Evolutionary conservation across 768 basidiomycete genomes (phyloP).

Genomic region (Sporobolomyces roseus): DNA sequence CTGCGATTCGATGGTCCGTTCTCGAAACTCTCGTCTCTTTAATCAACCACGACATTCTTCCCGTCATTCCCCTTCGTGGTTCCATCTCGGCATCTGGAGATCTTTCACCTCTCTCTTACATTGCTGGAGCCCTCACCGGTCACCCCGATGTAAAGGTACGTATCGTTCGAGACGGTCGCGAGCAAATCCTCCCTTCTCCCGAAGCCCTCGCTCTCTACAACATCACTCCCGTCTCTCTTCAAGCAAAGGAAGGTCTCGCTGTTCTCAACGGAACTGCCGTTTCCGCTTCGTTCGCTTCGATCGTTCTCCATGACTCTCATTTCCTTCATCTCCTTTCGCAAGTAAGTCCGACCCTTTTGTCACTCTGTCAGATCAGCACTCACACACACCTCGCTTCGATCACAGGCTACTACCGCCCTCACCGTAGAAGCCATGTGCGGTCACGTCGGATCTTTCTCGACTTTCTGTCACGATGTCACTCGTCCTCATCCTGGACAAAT

Average conservation of each 20-base stretch:
- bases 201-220: slow-evolving; percentile 51
- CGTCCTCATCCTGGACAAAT: slow-evolving; percentile 84
- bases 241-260: slow-evolving; percentile 49
- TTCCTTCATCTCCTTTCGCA: slow-evolving; percentile 52
- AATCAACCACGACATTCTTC: slow-evolving; percentile 64
- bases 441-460: slow-evolving; percentile 49
- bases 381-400: too few relatives aligned
- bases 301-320: slow-evolving; percentile 69
- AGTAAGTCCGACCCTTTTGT: not conserved
- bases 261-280: slow-evolving; percentile 58
- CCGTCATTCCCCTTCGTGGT: slow-evolving; percentile 72
- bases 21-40: slow-evolving; percentile 73
- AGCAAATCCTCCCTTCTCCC: slow-evolving; percentile 45
- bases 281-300: slow-evolving; percentile 64
- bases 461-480: slow-evolving; percentile 66
- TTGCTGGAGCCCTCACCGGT: slow-evolving; percentile 73
- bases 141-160: slow-evolving; percentile 70
- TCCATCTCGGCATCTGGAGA: slow-evolving; percentile 74
- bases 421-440: slow-evolving; percentile 76
- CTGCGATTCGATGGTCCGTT: slow-evolving; percentile 74
- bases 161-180: slow-evolving; percentile 27
- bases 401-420: slow-evolving; percentile 72
- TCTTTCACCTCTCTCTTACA: slow-evolving; percentile 60
- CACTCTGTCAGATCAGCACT: too few relatives aligned
- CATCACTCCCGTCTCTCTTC: slow-evolving; percentile 58